Percentiles rank a stretch among this genome's conserved stretches.
phyloP scores from a whole-genome alignment of 2,329 filamentous ascomycete genomes.

The Clonostachys sp. region DNA sequence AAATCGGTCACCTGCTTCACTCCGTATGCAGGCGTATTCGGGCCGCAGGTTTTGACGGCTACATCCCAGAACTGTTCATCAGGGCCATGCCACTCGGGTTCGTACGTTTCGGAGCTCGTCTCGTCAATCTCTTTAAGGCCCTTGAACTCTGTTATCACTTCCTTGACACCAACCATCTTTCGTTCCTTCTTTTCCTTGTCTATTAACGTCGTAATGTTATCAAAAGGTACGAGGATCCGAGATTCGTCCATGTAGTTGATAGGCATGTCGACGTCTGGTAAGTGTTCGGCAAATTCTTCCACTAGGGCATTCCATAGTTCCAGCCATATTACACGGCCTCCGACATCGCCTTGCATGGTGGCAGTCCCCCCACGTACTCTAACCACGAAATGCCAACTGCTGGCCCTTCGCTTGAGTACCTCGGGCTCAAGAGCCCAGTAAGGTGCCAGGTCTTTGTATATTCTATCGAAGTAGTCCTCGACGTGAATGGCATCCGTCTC shows the following conservation, averaged over 20 bases:
- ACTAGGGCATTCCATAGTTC: conserved; percentile 45
- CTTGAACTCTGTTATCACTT: conserved; percentile 38
- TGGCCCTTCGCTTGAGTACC: conserved; percentile 29
- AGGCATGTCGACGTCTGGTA: conserved; percentile 64
- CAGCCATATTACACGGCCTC: conserved; percentile 36
- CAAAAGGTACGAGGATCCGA: conserved; percentile 54
- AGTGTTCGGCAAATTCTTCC: conserved; percentile 40
- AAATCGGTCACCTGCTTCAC: conserved; percentile 21
- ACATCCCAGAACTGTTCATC: conserved; percentile 53
- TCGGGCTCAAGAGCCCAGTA: conserved; percentile 52
- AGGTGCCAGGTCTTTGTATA: conserved; percentile 57
- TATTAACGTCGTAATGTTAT: conserved; percentile 47
- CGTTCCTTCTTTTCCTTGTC: conserved; percentile 38
- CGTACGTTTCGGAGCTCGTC: conserved; percentile 24
- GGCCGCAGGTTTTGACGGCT: conserved; percentile 50
- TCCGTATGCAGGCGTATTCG: conserved; percentile 42
- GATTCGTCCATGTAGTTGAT: conserved; percentile 63
- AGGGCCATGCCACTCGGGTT: conserved; percentile 40
- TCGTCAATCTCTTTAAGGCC: conserved; percentile 29
- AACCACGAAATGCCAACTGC: conserved; percentile 39
- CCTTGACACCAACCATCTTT: conserved; percentile 30
- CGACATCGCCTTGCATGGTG: conserved; percentile 28
- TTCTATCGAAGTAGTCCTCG: conserved; percentile 61
- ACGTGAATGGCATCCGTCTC: conserved; percentile 50
- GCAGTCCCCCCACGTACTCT: conserved; percentile 40